Base-by-base conservation (phyloP, 164 flowering plant species). In the Liriodendron chinense region DNA sequence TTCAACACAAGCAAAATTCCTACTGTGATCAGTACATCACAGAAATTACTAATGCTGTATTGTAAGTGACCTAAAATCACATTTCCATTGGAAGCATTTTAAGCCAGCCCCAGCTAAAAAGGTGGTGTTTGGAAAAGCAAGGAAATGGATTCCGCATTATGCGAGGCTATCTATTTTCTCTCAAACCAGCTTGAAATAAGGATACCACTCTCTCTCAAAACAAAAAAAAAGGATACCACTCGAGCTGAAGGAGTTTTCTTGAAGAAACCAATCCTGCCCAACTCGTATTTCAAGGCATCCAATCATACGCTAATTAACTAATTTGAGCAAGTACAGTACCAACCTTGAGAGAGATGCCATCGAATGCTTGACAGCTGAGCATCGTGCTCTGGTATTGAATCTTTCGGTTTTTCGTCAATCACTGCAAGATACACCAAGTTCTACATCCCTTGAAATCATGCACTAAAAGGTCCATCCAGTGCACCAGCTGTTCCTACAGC, bases 271-370 rank as follows among this genome's bases (percentile, higher is more conserved):
- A 53, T 53, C 59, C 59, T 16, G 13, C 59, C 59, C 59, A 53
- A 12, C 18, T 16, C 18, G 1, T 2, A 53, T 12, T 53, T 12
- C 59, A 53, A 53, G 59, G 12, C 13, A 53, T 16, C 59, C 59
- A 53, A 53, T 53, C 59, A 53, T 12, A 12, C 59, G 9, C 59
- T 16, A 53, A 34, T 53, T 53, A 12, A 53, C 59, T 53, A 16
- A 12, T 53, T 53, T 53, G 18, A 53, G 59, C 13, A 53, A 53
- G 18, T 53, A 53, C 10, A 10, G 56, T 50, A 49, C 82, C 2
- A 73, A 95, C 98, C 99, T 93, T 92, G 94, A 64, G 94, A 86
- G 56, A 96, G 88, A 89, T 96, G 98, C 99, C 99, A 93, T 23
- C 98, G 92, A 76, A 95, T 84, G 85, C 88, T 92, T 67, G 97